Percentiles rank a stretch among this genome's conserved stretches.
These are phyloP conservation scores for Microcos paniculata DNA, from an alignment of 345 rosid species.

Conservation along the genomic window DNA sequence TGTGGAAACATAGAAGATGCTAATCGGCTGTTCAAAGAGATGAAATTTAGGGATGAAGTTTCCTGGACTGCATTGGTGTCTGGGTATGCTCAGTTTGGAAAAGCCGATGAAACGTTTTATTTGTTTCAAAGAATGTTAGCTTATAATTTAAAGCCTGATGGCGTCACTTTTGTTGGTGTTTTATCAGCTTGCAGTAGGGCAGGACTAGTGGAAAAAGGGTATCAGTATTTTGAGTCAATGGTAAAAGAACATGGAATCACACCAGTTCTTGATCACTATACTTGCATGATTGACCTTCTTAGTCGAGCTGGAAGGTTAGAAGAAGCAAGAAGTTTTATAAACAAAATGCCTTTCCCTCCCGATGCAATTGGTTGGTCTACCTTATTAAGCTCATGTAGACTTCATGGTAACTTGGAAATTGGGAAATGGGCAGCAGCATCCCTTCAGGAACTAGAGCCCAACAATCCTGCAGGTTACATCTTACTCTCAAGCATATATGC, in stretches of 20 bases:
- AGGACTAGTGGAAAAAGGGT: constrained; percentile 81
- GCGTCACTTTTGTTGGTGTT: constrained; percentile 80
- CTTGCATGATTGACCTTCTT: constrained; percentile 93
- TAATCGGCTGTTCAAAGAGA: constrained; percentile 58
- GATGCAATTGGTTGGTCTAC: constrained; percentile 89
- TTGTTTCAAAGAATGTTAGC: constrained; percentile 74
- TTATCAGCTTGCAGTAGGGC: constrained; percentile 94
- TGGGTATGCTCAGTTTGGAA: constrained; percentile 84
- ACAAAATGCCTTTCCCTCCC: constrained; percentile 71
- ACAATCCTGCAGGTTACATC: constrained; percentile 76
- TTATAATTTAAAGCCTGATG: constrained; percentile 76
- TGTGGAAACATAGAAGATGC: constrained; percentile 80
- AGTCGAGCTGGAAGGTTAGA: constrained; percentile 85
- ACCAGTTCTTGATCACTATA: constrained; percentile 67
- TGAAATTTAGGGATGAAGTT: constrained; percentile 73
- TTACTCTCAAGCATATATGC: constrained; percentile 80
- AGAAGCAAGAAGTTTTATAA: constrained; percentile 72
- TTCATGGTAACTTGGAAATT: constrained; percentile 59
- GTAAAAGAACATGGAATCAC: constrained; percentile 50
- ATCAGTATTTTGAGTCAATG: constrained; percentile 66
- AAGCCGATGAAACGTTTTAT: constrained; percentile 67
- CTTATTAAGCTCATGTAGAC: constrained; percentile 83
- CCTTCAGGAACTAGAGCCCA: constrained; percentile 72
- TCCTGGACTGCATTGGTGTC: constrained; percentile 95
- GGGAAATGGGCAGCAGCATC: constrained; percentile 88